Evolutionary conservation across 805 yeast species (phyloP).

Genomic region (Huiozyma naganishii): DNA sequence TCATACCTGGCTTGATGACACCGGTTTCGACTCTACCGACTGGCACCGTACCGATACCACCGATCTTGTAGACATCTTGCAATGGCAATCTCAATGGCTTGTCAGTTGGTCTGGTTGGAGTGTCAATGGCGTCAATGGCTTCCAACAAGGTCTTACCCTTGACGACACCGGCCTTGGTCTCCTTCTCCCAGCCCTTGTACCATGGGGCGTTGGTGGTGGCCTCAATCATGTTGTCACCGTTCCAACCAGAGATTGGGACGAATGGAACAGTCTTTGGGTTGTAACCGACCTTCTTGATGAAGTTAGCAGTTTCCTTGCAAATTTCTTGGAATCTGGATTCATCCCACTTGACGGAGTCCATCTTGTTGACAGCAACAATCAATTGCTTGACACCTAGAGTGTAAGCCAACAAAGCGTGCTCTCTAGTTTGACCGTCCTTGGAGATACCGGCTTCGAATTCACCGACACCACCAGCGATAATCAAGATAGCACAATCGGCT

Average conservation of each 20-base stretch:
- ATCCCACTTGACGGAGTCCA: slow-evolving; percentile 88
- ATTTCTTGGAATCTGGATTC: slow-evolving; percentile 73
- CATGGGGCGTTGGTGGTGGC: slow-evolving; percentile 72
- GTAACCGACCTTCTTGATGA: slow-evolving; percentile 80
- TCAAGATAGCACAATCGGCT: slow-evolving; percentile 86
- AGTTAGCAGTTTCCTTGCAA: slow-evolving; percentile 63
- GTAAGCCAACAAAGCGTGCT: slow-evolving; percentile 33
- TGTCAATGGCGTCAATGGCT: slow-evolving; percentile 76
- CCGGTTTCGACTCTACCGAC: slow-evolving; percentile 94
- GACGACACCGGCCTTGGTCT: slow-evolving; percentile 58
- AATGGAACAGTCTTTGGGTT: slow-evolving; percentile 73
- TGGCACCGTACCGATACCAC: slow-evolving; percentile 88
- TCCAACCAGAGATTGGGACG: slow-evolving; percentile 89
- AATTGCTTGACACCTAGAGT: slow-evolving; percentile 82
- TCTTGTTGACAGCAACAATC: slow-evolving; percentile 87
- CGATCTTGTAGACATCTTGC: slow-evolving; percentile 88
- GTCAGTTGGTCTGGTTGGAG: slow-evolving; percentile 71
- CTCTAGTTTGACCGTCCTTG: slow-evolving; percentile 91
- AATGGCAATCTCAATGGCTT: slow-evolving; percentile 84
- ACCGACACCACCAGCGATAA: slow-evolving; percentile 88
- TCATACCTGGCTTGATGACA: slow-evolving; percentile 84
- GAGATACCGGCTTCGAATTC: slow-evolving; percentile 95
- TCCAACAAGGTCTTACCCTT: slow-evolving; percentile 77
- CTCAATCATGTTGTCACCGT: slow-evolving; percentile 91
- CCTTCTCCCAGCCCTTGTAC: slow-evolving; percentile 81